A percentile compares a stretch with the other conserved stretches of the same genome.
These are phyloP conservation scores for Cyclotella baltica DNA, from an alignment of 108 stramenopile species.

Conservation along the genomic window DNA sequence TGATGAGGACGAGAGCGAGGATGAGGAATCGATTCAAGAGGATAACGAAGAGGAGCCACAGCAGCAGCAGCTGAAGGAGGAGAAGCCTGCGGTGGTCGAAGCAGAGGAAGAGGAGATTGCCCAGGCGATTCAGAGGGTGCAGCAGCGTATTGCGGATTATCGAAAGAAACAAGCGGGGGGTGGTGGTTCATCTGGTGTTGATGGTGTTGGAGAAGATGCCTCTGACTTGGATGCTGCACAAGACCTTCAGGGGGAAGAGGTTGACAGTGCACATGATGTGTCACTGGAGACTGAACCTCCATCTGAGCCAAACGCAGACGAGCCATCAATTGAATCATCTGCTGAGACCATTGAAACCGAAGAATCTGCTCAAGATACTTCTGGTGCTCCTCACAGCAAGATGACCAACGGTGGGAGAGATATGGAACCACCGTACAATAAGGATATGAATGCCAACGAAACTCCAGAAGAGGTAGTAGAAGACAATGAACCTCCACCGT, in stretches of 20 bases:
- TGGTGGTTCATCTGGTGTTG: neutral
- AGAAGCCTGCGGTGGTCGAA: constrained; percentile 7
- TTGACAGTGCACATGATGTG: neutral
- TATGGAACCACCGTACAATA: neutral
- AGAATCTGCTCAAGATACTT: neutral
- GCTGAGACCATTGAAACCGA: neutral
- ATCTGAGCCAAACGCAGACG: neutral
- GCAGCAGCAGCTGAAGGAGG: constrained; percentile 3
- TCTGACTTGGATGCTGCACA: neutral
- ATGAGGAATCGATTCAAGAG: constrained; percentile 23
- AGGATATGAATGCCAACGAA: constrained; percentile 11
- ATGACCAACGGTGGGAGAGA: neutral
- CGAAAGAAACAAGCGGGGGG: neutral
- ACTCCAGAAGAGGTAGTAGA: constrained; percentile 49
- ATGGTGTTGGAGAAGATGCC: neutral
- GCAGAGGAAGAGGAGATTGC: constrained; percentile 23
- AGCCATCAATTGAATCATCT: neutral
- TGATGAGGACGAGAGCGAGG: constrained; percentile 23
- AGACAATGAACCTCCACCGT: constrained; percentile 61
- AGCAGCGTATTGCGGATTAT: constrained; percentile 36
- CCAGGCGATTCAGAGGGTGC: constrained; percentile 47
- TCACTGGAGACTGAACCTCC: neutral
- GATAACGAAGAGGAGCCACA: neutral
- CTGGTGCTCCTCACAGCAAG: neutral
- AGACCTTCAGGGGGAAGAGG: neutral